Conservation (phyloP, 2,329 filamentous ascomycete genomes). For the Fusarium sp. region DNA sequence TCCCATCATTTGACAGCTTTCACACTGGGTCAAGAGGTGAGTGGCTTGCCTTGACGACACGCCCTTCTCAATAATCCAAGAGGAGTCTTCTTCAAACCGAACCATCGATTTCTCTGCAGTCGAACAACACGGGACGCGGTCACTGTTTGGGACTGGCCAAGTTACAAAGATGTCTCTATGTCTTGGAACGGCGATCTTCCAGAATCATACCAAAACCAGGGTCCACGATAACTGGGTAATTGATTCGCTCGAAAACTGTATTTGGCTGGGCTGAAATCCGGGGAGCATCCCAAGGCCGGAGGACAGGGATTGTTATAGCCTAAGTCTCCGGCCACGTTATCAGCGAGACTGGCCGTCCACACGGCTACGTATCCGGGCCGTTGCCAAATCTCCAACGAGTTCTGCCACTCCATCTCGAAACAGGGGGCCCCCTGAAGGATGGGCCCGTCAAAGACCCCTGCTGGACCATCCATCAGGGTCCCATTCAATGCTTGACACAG, state of each 20-base stretch:
- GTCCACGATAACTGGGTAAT: slow-evolving; percentile 32
- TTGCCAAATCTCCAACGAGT: slow-evolving; percentile 49
- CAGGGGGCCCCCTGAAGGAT: slow-evolving; percentile 31
- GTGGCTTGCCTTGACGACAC: slow-evolving; percentile 21
- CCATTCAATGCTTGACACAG: slow-evolving; percentile 39
- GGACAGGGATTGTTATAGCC: slow-evolving; percentile 47
- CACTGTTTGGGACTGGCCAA: slow-evolving; percentile 28
- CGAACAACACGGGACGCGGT: slow-evolving; percentile 30
- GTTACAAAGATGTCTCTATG: slow-evolving; percentile 18
- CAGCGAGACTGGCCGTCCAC: slow-evolving; percentile 50
- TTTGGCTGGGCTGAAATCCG: slow-evolving; percentile 52
- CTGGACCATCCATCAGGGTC: slow-evolving; percentile 46
- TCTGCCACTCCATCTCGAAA: slow-evolving; percentile 37
- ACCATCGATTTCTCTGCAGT: slow-evolving; percentile 21
- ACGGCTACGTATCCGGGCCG: slow-evolving; percentile 56
- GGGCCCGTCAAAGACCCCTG: slow-evolving; percentile 17
- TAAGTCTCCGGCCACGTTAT: slow-evolving; percentile 49
- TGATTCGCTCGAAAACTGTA: slow-evolving; percentile 40
- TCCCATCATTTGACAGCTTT: not conserved
- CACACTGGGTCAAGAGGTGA: not conserved
- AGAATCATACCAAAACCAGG: slow-evolving; percentile 51
- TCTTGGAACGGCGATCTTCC: slow-evolving; percentile 50
- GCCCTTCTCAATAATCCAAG: slow-evolving; percentile 9
- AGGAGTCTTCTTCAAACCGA: slow-evolving; percentile 16
- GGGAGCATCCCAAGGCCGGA: slow-evolving; percentile 51